Evolutionary conservation across 192 early-diverging fungal genomes (phyloP).

Genomic region (Podila clonocystis): DNA sequence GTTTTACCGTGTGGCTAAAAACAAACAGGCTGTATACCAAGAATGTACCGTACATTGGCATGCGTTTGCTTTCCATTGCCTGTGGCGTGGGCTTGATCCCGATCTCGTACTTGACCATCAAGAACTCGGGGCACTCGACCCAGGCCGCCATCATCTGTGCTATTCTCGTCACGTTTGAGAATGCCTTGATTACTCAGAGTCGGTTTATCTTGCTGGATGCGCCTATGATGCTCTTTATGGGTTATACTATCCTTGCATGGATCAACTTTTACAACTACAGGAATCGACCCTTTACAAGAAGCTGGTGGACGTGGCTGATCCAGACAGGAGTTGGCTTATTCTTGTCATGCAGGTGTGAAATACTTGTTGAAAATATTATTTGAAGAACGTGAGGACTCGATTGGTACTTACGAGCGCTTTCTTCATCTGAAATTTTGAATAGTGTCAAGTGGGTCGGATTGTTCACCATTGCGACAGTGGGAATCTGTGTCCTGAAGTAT

Average conservation of each 20-base stretch:
- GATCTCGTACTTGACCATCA: slow-evolving; percentile 82
- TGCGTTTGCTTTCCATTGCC: slow-evolving; percentile 82
- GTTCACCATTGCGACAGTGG: slow-evolving; percentile 84
- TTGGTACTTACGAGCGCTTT: too few species aligned
- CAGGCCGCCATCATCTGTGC: slow-evolving; percentile 82
- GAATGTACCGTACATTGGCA: slow-evolving; percentile 85
- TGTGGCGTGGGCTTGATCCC: slow-evolving; percentile 83
- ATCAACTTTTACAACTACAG: slow-evolving; percentile 83
- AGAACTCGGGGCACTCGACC: slow-evolving; percentile 78
- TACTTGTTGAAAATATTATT: too few species aligned
- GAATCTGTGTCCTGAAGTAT: slow-evolving; percentile 80
- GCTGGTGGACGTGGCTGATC: slow-evolving; percentile 90
- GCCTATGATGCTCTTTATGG: slow-evolving; percentile 88
- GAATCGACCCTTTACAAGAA: slow-evolving; percentile 70
- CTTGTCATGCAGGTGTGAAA: slow-evolving; percentile 27
- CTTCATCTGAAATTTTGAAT: neutral
- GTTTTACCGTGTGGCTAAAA: neutral
- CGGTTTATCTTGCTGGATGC: slow-evolving; percentile 91
- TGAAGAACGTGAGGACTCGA: neutral
- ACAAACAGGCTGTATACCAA: slow-evolving; percentile 4
- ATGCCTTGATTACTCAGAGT: slow-evolving; percentile 87
- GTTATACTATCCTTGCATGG: slow-evolving; percentile 83
- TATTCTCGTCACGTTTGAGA: slow-evolving; percentile 85
- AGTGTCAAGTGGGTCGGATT: slow-evolving; percentile 97
- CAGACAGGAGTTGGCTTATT: slow-evolving; percentile 85